A percentile compares a stretch with the other conserved stretches of the same genome.
These are phyloP conservation scores for Citrullus amarus DNA, from an alignment of 306 rosid genomes.

Conservation along the genomic window DNA sequence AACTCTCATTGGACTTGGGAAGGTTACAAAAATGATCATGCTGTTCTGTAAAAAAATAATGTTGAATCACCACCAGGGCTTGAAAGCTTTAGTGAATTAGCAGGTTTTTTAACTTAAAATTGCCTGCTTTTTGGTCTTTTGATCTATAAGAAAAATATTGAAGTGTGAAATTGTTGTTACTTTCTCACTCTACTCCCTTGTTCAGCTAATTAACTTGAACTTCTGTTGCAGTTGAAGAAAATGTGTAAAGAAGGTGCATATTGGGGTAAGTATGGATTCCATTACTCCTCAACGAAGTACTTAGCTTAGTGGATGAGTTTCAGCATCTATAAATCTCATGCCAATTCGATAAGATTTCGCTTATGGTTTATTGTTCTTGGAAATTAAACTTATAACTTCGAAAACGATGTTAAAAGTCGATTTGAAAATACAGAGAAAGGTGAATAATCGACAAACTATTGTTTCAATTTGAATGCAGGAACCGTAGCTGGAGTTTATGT, in stretches of 20 bases:
- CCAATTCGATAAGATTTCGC: neutral
- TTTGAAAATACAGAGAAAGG: neutral
- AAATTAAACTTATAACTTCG: neutral
- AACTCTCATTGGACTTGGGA: neutral
- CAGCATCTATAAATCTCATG: neutral
- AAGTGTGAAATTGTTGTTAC: neutral
- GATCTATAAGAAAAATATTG: neutral
- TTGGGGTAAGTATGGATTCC: slow-evolving; percentile 55
- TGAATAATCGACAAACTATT: neutral
- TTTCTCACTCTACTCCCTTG: neutral
- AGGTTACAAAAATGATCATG: neutral
- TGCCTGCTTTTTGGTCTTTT: neutral
- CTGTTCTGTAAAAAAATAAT: neutral
- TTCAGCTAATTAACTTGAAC: slow-evolving; percentile 17
- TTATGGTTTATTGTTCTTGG: neutral
- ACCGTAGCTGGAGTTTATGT: slow-evolving; percentile 67
- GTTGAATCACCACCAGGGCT: neutral
- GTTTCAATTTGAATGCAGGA: slow-evolving; percentile 32
- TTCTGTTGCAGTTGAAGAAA: slow-evolving; percentile 76
- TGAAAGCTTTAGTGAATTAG: neutral
- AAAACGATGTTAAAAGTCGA: neutral
- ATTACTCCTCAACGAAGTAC: neutral
- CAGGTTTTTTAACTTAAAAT: neutral
- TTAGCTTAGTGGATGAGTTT: neutral
- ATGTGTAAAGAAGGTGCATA: slow-evolving; percentile 96